Base-by-base conservation (phyloP, 1,139 yeast genomes). In the Diutina scorzettiae region DNA sequence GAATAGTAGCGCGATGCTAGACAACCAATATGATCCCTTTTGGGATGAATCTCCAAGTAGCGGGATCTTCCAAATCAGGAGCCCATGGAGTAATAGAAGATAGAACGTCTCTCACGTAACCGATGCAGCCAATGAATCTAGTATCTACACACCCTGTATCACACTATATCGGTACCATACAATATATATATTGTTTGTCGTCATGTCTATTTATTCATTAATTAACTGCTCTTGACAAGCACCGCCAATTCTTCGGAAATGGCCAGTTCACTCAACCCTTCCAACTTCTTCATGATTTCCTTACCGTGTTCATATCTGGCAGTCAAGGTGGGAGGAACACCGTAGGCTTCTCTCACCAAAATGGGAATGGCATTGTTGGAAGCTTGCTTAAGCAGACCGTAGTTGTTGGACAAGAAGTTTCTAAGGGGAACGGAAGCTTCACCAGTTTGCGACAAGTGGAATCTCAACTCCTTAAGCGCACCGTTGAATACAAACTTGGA, bases 401-500 rank as follows among this genome's bases (percentile, higher is more conserved):
- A 83, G 59, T 78, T 69, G 47, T 71, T 66, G 45, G 73, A 61
- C 53, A 82, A 68, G 55, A 81, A 83, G 34, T 72, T 62, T 59
- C 84, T 72, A 53, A 81, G 68, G 23, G 83, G 78, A 21, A 69
- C 67, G 23, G 87, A 75, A 9, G 85, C 77, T 49, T 77, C 76
- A 28, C 85, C 84, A 24, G 83, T 73, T 61, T 82, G 93, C 42
- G 86, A 79, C 49, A 83, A 71, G 55, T 82, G 85, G 62, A 83
- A 81, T 60, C 94, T 75, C 55, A 83, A 70, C 65, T 83, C 93
- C 58, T 71, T 81, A 51, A 83, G 71, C 23, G 83, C 73, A 46
- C 66, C 64, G 37, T 89, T 84, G 47, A 81, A 66, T 41, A 72
- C 71, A 56, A 72, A 72, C 57, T 74, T 78, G 37, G 80, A 68